Percentiles rank a stretch among this genome's conserved stretches.
phyloP scores from a whole-genome alignment of 495 filamentous ascomycete species.

The Neurospora terricola region DNA sequence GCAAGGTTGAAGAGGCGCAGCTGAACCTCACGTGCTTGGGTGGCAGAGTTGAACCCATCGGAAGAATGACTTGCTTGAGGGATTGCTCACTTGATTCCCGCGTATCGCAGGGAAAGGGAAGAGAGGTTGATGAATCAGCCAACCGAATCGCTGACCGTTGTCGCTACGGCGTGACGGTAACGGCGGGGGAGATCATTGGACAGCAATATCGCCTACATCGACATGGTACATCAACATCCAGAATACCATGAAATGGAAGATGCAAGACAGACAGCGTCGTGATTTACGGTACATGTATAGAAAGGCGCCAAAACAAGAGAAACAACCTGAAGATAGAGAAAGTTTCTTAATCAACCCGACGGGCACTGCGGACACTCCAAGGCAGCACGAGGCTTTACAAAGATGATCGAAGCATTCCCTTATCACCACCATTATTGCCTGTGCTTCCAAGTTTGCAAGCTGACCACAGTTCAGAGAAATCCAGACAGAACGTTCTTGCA shows the following conservation, averaged over 20 bases:
- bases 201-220: neutral
- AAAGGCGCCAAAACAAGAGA: neutral
- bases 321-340: too few relatives aligned
- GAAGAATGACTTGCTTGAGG: neutral
- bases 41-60: neutral
- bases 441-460: neutral
- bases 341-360: neutral
- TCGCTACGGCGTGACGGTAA: neutral
- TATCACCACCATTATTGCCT: neutral
- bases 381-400: neutral
- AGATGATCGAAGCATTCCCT: too few relatives aligned
- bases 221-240: neutral
- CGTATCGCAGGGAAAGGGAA: neutral
- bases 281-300: neutral
- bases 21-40: neutral
- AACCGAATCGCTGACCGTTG: neutral
- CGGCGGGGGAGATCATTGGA: neutral
- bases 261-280: neutral
- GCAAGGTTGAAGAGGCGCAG: neutral
- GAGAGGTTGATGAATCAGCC: neutral
- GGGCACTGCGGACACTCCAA: neutral
- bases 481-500: neutral
- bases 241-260: neutral
- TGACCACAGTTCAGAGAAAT: neutral
- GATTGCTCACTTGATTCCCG: neutral